These are phyloP conservation scores for Moniliophthora roreri DNA, from an alignment of 1,284 basidiomycete species.

Conservation along the genomic window DNA sequence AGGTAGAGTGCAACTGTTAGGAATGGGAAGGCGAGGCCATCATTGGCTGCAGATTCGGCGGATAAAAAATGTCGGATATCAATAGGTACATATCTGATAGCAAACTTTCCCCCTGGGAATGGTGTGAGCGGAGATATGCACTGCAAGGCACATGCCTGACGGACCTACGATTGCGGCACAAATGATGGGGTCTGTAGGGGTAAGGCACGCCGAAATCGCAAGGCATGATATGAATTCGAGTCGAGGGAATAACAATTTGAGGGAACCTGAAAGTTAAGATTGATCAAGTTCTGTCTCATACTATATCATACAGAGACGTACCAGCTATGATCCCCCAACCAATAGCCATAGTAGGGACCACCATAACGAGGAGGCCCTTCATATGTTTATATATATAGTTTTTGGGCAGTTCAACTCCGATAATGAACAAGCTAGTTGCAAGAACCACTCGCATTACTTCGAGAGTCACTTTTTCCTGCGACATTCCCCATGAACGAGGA, in stretches of 20 bases:
- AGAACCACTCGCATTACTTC: constrained; percentile 77
- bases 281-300: background rate
- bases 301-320: constrained; percentile 23
- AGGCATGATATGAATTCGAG: constrained; percentile 76
- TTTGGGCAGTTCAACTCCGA: constrained; percentile 71
- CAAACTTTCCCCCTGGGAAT: constrained; percentile 79
- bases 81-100: constrained; percentile 82
- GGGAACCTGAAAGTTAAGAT: constrained; percentile 38
- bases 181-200: constrained; percentile 91
- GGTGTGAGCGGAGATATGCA: constrained; percentile 10
- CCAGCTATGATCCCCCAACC: constrained; percentile 72
- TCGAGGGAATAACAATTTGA: constrained; percentile 68
- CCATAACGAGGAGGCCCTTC: constrained; percentile 60
- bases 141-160: constrained; percentile 7
- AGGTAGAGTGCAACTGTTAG: constrained; percentile 87
- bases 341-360: constrained; percentile 78
- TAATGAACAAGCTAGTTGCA: constrained; percentile 69
- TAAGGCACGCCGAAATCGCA: constrained; percentile 86
- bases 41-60: constrained; percentile 77
- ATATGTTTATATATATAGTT: constrained; percentile 65
- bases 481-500: constrained; percentile 73
- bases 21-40: constrained; percentile 92
- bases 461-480: constrained; percentile 61
- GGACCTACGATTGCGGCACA: constrained; percentile 61
- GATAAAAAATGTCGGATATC: constrained; percentile 85